Conservation (phyloP, 257 asterid species). For the Primulina tabacum region DNA sequence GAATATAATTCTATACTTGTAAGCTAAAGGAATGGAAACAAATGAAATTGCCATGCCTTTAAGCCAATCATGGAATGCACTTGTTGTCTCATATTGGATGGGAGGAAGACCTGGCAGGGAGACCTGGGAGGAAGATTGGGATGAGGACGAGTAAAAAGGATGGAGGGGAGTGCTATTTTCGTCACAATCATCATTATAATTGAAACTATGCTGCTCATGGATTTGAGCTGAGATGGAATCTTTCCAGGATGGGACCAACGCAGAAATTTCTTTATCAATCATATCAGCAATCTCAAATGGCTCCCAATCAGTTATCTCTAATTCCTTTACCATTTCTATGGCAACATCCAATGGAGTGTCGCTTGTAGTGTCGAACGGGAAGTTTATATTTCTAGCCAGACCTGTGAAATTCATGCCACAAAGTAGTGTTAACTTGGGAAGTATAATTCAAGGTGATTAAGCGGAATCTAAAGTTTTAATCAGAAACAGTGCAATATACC, state of each 20-base stretch:
- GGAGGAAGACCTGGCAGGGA: slow-evolving; percentile 46
- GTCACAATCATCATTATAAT: slow-evolving; percentile 47
- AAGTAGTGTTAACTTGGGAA: neutral
- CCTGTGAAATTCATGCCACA: slow-evolving; percentile 36
- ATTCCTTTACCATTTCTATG: slow-evolving; percentile 71
- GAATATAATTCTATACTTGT: neutral
- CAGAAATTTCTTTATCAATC: slow-evolving; percentile 60
- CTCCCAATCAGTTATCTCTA: slow-evolving; percentile 67
- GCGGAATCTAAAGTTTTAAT: no score
- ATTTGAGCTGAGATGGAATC: slow-evolving; percentile 23
- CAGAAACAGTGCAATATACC: slow-evolving; percentile 34
- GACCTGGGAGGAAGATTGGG: slow-evolving; percentile 55
- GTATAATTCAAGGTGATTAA: neutral
- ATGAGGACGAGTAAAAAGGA: slow-evolving; percentile 49
- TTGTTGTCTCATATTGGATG: slow-evolving; percentile 24
- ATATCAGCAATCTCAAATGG: slow-evolving; percentile 69
- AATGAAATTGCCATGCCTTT: slow-evolving; percentile 34
- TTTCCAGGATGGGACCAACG: slow-evolving; percentile 54
- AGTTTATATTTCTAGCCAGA: slow-evolving; percentile 48
- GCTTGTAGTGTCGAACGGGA: slow-evolving; percentile 59
- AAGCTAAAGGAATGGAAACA: neutral
- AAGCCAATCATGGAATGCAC: slow-evolving; percentile 38
- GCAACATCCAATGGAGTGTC: slow-evolving; percentile 79
- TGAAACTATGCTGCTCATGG: slow-evolving; percentile 46
- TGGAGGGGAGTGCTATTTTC: slow-evolving; percentile 35